Conservation (phyloP, 164 flowering plant genomes). For the Houttuynia cordata region DNA sequence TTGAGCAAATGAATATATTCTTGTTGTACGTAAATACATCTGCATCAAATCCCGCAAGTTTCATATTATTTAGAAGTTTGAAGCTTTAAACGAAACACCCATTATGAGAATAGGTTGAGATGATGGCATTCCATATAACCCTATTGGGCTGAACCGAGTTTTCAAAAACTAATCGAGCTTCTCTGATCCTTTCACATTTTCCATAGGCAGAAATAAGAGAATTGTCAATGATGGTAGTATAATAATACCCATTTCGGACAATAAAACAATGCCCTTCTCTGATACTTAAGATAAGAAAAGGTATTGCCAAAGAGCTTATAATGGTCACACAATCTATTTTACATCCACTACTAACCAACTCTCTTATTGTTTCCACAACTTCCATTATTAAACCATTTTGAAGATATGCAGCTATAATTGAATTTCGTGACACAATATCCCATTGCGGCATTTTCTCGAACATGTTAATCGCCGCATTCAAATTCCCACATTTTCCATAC, state of each 20-base stretch:
- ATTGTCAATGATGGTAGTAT: conserved; percentile 6
- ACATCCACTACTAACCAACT: conserved; percentile 10
- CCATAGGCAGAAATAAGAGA: conserved; percentile 22
- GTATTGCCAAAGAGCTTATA: conserved; percentile 5
- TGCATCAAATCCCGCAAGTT: conserved; percentile 7
- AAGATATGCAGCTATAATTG: conserved; percentile 12
- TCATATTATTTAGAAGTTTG: conserved; percentile 17
- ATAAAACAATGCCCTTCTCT: conserved; percentile 18
- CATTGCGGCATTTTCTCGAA: conserved; percentile 20
- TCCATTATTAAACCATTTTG: conserved; percentile 14
- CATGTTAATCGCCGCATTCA: conserved; percentile 8
- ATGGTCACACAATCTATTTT: conserved; percentile 19
- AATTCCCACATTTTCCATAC: conserved; percentile 16
- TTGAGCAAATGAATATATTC: conserved; percentile 21
- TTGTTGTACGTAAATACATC: conserved; percentile 20
- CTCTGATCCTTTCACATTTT: conserved; percentile 13
- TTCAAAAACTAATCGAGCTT: conserved; percentile 7
- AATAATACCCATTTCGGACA: conserved; percentile 12
- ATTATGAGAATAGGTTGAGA: conserved; percentile 21
- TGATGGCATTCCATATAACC: conserved; percentile 20
- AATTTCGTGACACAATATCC: conserved; percentile 23
- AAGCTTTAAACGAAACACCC: conserved; percentile 16
- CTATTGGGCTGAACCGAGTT: conserved; percentile 7
- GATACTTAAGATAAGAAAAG: conserved; percentile 9
- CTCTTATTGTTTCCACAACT: conserved; percentile 13